Conservation (phyloP, 2,329 filamentous ascomycete species). For the Pezicula neosporulosa region DNA sequence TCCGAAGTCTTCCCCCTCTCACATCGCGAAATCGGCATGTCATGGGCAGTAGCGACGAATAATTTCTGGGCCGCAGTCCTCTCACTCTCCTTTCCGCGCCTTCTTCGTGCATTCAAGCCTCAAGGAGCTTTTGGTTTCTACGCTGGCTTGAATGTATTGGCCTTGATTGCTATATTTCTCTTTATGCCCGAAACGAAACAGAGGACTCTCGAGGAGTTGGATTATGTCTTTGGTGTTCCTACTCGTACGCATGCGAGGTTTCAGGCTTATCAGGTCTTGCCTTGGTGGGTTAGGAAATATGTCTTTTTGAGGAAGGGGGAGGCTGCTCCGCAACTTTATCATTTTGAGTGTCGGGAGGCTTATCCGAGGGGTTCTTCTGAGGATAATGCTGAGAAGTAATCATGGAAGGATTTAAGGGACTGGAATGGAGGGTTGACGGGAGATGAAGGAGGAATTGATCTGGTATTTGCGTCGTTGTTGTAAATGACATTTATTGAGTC, state of each 20-base stretch:
- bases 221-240: slow-evolving; percentile 42
- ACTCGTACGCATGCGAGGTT: slow-evolving; percentile 17
- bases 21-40: slow-evolving; percentile 70
- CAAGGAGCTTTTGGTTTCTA: slow-evolving; percentile 49
- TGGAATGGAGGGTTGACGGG: too few relatives aligned
- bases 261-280: slow-evolving; percentile 14
- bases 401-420: too few relatives aligned
- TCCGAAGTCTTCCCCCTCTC: slow-evolving; percentile 69
- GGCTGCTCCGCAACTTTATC: background rate
- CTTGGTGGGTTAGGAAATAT: slow-evolving; percentile 4
- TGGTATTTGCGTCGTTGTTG: too few relatives aligned
- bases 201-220: slow-evolving; percentile 21
- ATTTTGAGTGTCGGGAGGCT: background rate
- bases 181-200: slow-evolving; percentile 55
- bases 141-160: slow-evolving; percentile 48
- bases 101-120: slow-evolving; percentile 34
- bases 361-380: too few relatives aligned
- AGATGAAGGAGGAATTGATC: too few relatives aligned
- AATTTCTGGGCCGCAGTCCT: slow-evolving; percentile 57
- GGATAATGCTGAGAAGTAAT: too few relatives aligned
- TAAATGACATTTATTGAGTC: too few relatives aligned
- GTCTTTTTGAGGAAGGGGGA: background rate
- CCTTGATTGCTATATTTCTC: slow-evolving; percentile 51
- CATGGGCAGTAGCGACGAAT: slow-evolving; percentile 64
- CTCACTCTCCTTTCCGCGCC: slow-evolving; percentile 41